Percentiles rank a stretch among this genome's conserved stretches.
phyloP scores from a whole-genome alignment of 768 basidiomycete species.

The Pisolithus tinctorius region DNA sequence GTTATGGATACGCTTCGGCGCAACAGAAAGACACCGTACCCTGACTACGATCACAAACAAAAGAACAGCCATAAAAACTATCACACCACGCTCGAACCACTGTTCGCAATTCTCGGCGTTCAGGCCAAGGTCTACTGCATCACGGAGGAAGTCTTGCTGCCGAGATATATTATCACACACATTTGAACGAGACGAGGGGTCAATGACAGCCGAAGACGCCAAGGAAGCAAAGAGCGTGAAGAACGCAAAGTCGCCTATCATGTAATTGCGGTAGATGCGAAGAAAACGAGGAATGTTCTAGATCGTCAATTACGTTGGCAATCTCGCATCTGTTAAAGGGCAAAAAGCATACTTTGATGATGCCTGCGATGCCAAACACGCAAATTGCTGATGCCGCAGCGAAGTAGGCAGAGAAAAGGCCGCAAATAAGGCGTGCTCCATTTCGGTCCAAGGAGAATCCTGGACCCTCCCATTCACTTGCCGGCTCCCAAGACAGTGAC shows the following conservation, averaged over 20 bases:
- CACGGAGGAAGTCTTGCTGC: constrained; percentile 68
- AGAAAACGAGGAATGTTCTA: constrained; percentile 61
- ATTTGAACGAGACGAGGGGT: constrained; percentile 44
- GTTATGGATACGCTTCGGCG: not conserved
- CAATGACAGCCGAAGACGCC: constrained; percentile 55
- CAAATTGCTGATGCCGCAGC: constrained; percentile 57
- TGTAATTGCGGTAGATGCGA: constrained; percentile 77
- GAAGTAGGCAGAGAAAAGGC: constrained; percentile 60
- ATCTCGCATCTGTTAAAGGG: not conserved
- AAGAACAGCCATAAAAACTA: constrained; percentile 52
- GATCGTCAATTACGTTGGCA: not conserved
- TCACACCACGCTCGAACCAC: constrained; percentile 63
- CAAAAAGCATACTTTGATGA: constrained; percentile 49
- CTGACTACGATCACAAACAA: constrained; percentile 58
- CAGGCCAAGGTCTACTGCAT: constrained; percentile 63
- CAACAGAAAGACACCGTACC: constrained; percentile 35
- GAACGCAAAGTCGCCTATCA: constrained; percentile 73
- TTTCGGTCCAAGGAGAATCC: constrained; percentile 35
- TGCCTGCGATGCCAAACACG: constrained; percentile 60
- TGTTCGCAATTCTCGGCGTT: constrained; percentile 76
- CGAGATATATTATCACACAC: constrained; percentile 72
- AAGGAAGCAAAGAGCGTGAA: constrained; percentile 51
- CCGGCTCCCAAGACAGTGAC: constrained; percentile 40
- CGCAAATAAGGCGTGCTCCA: constrained; percentile 47
- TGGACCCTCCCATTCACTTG: constrained; percentile 44